Base-by-base conservation (phyloP, 2,329 filamentous ascomycete genomes). In the Delphinella strobiligena region DNA sequence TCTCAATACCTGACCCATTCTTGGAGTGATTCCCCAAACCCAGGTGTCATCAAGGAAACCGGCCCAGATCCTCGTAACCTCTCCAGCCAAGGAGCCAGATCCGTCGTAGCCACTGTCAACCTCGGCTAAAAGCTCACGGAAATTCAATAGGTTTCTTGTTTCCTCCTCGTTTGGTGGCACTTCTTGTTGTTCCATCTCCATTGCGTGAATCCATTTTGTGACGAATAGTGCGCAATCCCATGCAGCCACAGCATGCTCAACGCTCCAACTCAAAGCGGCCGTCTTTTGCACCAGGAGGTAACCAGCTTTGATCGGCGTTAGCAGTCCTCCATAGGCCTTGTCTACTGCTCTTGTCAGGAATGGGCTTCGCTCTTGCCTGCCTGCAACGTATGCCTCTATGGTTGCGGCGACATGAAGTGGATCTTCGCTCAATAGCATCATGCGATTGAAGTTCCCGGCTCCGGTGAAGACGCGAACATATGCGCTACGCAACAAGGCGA, bases 401-500 rank as follows among this genome's bases (percentile, higher is more conserved):
- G n/a, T n/a, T n/a, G n/a, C n/a, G n/a, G n/a, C n/a, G n/a, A n/a
- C n/a, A n/a, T n/a, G n/a, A n/a, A n/a, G 40, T 53, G 59, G 11
- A 49, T 45, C 30, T 40, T 43, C 16, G 49, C 48, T 9, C 51
- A 58, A 49, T 10, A 60, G 42, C 24, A 52, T 48, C 22, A 55
- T 47, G 8, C 54, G 53, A 37, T 58, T 50, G 34, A 55, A 54
- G 1, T 47, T 41, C 10, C 50, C 49, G 30, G 47, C 49, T n/a
- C 51, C 46, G 1, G 53, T 51, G 16, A 56, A 54, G 4, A 53
- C 49, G 5, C 57, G 51, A 12, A 53, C 50, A 41, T 54, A 54
- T 12, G 53, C 54, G 39, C 55, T 57, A 12, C 55, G 51, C 16
- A 61, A 45, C 10, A 59, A 40, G 1, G 55, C 55, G 18, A 55